A percentile compares a stretch with the other conserved stretches of the same genome.
phyloP scores from a whole-genome alignment of 352 stramenopile genomes.

The Globisporangium acanthophoron region DNA sequence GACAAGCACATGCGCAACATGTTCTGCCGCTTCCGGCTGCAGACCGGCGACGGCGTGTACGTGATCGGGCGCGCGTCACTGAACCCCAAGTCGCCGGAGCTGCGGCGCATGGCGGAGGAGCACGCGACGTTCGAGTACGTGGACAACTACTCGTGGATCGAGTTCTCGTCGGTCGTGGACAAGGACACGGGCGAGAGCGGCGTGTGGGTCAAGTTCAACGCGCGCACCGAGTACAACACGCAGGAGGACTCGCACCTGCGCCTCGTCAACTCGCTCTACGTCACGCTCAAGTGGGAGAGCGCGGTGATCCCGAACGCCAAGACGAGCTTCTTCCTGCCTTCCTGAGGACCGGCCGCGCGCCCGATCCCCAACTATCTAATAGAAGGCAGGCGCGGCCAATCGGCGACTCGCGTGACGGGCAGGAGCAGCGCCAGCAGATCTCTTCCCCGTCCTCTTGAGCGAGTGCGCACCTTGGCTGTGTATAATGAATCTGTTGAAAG shows the following conservation, averaged over 20 bases:
- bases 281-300: constrained; percentile 53
- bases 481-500: neutral
- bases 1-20: constrained; percentile 46
- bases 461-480: neutral
- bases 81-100: constrained; percentile 38
- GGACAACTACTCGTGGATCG: constrained; percentile 48
- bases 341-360: neutral
- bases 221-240: constrained; percentile 51
- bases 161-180: constrained; percentile 34
- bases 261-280: constrained; percentile 42
- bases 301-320: constrained; percentile 29
- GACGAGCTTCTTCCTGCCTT: constrained; percentile 9
- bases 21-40: constrained; percentile 40
- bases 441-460: neutral
- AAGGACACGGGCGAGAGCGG: constrained; percentile 24
- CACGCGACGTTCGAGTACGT: constrained; percentile 44
- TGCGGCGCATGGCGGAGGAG: constrained; percentile 25
- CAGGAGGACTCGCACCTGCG: constrained; percentile 48
- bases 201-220: constrained; percentile 60
- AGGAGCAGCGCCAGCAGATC: neutral
- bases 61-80: constrained; percentile 55
- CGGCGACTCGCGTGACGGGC: too few relatives aligned
- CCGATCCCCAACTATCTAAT: neutral
- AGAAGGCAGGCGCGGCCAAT: neutral
- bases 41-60: constrained; percentile 38